These are phyloP conservation scores for Botrytis tulipae DNA, from an alignment of 2,329 filamentous ascomycete genomes.

Conservation along the genomic window DNA sequence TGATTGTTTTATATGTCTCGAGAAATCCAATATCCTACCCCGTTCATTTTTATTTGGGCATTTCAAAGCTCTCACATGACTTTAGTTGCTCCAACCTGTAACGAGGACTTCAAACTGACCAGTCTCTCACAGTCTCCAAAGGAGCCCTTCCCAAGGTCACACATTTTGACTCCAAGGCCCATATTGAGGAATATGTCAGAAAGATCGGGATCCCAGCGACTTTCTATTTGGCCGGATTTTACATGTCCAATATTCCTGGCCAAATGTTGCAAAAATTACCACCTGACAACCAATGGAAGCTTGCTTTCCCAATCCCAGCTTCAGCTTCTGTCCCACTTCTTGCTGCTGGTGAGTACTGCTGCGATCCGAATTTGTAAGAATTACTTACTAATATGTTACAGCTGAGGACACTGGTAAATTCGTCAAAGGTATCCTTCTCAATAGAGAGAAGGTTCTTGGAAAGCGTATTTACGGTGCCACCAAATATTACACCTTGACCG, in stretches of 20 bases:
- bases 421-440: conserved; percentile 37
- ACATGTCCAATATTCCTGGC: conserved; percentile 50
- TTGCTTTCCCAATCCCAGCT: conserved; percentile 35
- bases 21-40: background rate
- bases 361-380: background rate
- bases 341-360: conserved; percentile 28
- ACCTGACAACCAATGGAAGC: conserved; percentile 36
- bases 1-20: background rate
- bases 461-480: conserved; percentile 46
- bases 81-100: background rate
- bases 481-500: conserved; percentile 43
- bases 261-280: conserved; percentile 31
- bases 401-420: conserved; percentile 40
- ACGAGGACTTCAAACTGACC: background rate
- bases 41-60: background rate
- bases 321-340: conserved; percentile 39
- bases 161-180: conserved; percentile 43
- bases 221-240: conserved; percentile 50
- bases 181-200: conserved; percentile 41
- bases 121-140: conserved; percentile 39
- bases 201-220: conserved; percentile 45
- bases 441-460: conserved; percentile 43
- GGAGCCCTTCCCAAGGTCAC: conserved; percentile 43
- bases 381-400: background rate
- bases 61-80: background rate